Evolutionary conservation across 352 stramenopile species (phyloP).

Genomic region (Phytopythium vexans): DNA sequence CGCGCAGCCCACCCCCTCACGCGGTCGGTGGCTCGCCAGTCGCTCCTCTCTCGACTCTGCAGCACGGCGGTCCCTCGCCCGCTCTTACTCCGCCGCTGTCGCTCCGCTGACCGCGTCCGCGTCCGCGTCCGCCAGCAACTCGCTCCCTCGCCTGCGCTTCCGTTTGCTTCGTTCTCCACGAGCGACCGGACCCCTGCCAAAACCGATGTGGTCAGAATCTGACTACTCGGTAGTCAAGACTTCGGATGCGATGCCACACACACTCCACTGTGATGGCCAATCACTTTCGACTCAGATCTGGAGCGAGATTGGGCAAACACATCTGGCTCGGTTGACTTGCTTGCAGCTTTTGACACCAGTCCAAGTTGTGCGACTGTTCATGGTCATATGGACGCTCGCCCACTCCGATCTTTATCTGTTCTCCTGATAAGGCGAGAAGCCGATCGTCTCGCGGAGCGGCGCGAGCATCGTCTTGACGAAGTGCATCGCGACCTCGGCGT

Average conservation of each 20-base stretch:
- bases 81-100: too few relatives aligned
- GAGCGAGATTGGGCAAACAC: too few relatives aligned
- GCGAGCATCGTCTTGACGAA: conserved; percentile 62
- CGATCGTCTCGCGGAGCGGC: conserved; percentile 51
- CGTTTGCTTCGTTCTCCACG: conserved; percentile 1
- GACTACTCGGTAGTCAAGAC: conserved; percentile 1
- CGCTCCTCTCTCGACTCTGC: too few relatives aligned
- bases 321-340: too few relatives aligned
- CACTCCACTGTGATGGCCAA: not conserved
- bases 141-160: conserved; percentile 7
- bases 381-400: not conserved
- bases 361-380: too few relatives aligned
- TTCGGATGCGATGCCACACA: too few relatives aligned
- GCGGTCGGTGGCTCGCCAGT: too few relatives aligned
- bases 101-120: too few relatives aligned
- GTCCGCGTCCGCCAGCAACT: too few relatives aligned
- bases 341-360: too few relatives aligned
- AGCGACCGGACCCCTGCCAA: not conserved
- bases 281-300: conserved; percentile 4
- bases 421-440: conserved; percentile 68
- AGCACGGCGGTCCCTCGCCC: too few relatives aligned
- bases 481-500: conserved; percentile 55
- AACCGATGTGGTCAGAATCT: conserved; percentile 2
- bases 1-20: too few relatives aligned
- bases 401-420: conserved; percentile 41